Evolutionary conservation across 352 stramenopile genomes (phyloP), one percentile per base, ranked within the genome.

Genomic region (Sclerospora graminicola): DNA sequence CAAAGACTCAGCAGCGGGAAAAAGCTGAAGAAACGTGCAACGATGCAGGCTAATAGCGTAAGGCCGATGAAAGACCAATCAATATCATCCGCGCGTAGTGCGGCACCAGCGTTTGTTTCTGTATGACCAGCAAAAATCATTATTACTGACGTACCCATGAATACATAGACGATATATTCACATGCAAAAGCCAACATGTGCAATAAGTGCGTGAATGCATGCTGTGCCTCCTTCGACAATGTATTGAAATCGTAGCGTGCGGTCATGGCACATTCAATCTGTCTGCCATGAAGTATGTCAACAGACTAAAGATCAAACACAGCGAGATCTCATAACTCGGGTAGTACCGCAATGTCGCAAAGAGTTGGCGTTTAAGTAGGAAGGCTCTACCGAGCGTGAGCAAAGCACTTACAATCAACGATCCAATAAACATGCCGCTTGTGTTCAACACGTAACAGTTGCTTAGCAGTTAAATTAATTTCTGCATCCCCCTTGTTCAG

Each of bases 271-370:
- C 80, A 39, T 89, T 57, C 6, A 90, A 51, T 34, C 60, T 79
- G 42, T 90, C 77, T 10, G 73, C 73, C 15, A 89, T 65, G 28
- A 94, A 89, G 57, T 89, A 89, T 43, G 80, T 87, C 75, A 88
- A 28, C 80, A 93, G 54, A 97, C 77, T 89, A 50, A 89, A 88
- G 47, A 92, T 92, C 96, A 37, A 97, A 87, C 15, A 97, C 92
- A 0, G 78, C 76, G 71, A 82, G 21, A 84, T 84, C 51, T 86
- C 73, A 54, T 84, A 86, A 14, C 52, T 67, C n/a, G 71, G 65
- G 38, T 85, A 60, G 15, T 82, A 60, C 4, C 59, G 52, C 13
- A 84, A 51, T 4, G 55, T 49, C 19, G 60, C 49, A 24, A 81
- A 60, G n/a, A 66, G 77, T 43, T 71, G 62, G 16, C 56, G 51